A percentile compares a stretch with the other conserved stretches of the same genome.
Evolutionary conservation across 2,329 filamentous ascomycete genomes (phyloP).

Genomic region (Penicillium psychrosexuale): DNA sequence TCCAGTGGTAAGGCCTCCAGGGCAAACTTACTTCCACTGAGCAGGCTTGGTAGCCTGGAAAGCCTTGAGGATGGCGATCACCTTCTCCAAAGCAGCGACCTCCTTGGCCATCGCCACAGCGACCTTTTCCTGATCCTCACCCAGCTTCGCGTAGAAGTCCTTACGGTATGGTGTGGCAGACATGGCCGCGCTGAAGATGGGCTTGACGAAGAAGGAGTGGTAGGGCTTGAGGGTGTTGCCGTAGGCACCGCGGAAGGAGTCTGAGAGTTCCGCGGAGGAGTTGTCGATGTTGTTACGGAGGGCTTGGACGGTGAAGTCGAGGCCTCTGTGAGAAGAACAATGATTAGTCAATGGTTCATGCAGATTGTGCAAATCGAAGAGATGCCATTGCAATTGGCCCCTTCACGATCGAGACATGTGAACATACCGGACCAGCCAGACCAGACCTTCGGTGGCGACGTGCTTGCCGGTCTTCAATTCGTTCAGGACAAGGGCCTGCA

Average conservation of each 20-base stretch:
- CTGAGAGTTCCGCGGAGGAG: conserved; percentile 69
- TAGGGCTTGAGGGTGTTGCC: conserved; percentile 82
- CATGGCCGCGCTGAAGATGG: conserved; percentile 91
- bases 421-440: conserved; percentile 82
- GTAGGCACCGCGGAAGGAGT: conserved; percentile 86
- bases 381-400: neutral
- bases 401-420: neutral
- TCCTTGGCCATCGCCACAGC: conserved; percentile 64
- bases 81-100: conserved; percentile 72
- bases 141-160: conserved; percentile 89
- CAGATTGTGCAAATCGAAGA: neutral
- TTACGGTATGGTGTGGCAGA: conserved; percentile 86
- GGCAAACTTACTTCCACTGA: conserved; percentile 38
- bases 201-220: conserved; percentile 86
- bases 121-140: conserved; percentile 52
- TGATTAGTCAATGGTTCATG: neutral
- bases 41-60: conserved; percentile 57
- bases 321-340: conserved; percentile 57
- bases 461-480: conserved; percentile 91
- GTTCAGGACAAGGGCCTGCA: conserved; percentile 81
- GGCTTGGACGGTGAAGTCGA: conserved; percentile 88
- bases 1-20: conserved; percentile 3
- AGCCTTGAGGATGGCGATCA: conserved; percentile 70
- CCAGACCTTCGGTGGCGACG: conserved; percentile 78
- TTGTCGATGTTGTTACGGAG: conserved; percentile 73